Evolutionary conservation across 2,329 filamentous ascomycete species (phyloP), one percentile per base, ranked within the genome.

Genomic region (Clonostachys solani): DNA sequence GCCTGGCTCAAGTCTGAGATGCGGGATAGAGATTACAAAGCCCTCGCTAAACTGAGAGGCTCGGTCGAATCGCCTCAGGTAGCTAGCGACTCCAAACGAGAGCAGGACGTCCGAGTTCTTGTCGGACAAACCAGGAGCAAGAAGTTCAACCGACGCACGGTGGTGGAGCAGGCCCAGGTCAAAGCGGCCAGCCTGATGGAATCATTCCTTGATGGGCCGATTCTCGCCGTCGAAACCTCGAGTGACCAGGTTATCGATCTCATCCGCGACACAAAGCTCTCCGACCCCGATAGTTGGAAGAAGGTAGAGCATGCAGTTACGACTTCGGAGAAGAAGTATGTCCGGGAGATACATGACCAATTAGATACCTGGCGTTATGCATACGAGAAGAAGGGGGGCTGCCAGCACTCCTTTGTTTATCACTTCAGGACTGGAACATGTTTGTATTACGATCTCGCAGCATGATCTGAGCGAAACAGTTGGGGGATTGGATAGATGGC

Each of bases 381-480:
- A 73, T 84, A 73, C 68, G 77, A 71, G 71, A 68, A 54, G 50
- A 72, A 73, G 52, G 63, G 74, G 5, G 78, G 75, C 9, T 77
- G 78, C 19, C 78, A 80, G 42, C 88, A 92, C 62, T 87, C 89
- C 12, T 95, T 95, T 67, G 80, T 96, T 45, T 96, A 95, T 68
- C 96, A 96, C 59, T 96, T 95, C 57, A 77, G 91, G 50, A 95
- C 89, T 10, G 88, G 87, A 0, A 85, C 79, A 49, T 92, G 89
- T 62, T 78, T 96, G 44, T 89, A 92, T 61, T 96, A 96, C 65
- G 91, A 96, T 66, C 67, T 96, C 40, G 23, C 37, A 23, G 44
- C 44, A 6, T 46, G 33, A 38, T 13, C 17, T 23, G 42, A 37
- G 36, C 36, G 10, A 38, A 18, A 38, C 15, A 38, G 36, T n/a